These are phyloP conservation scores for Eruca vesicaria DNA, from an alignment of 441 rosid species.

Conservation along the genomic window DNA sequence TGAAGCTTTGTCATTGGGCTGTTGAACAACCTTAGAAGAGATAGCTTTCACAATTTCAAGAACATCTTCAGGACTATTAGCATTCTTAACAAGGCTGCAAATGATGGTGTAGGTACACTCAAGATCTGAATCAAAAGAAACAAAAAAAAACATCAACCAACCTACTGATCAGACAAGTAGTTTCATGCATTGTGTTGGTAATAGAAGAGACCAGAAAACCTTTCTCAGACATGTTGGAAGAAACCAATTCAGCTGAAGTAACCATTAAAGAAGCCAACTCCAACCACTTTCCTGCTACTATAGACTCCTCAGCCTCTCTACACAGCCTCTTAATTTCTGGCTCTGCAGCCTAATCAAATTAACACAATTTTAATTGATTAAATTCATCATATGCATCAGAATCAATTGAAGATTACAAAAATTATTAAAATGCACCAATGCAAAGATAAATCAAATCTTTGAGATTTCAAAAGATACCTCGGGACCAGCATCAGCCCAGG, in stretches of 20 bases:
- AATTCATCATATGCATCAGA: neutral
- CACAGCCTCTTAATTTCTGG: constrained; percentile 81
- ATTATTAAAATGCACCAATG: neutral
- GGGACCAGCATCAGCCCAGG: constrained; percentile 99
- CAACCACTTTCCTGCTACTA: constrained; percentile 64
- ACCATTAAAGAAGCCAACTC: constrained; percentile 88
- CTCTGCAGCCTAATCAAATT: constrained; percentile 60
- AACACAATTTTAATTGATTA: constrained; percentile 1
- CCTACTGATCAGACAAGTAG: neutral
- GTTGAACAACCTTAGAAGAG: constrained; percentile 73
- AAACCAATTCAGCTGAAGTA: constrained; percentile 83
- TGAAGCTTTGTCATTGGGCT: constrained; percentile 85
- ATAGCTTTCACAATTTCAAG: constrained; percentile 77
- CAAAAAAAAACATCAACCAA: neutral
- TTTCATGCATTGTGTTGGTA: neutral
- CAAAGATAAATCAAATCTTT: neutral
- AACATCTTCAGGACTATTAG: constrained; percentile 56
- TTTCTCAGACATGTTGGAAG: constrained; percentile 92
- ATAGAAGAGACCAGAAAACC: constrained; percentile 37
- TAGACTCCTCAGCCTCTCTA: constrained; percentile 76
- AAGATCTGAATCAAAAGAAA: constrained; percentile 53
- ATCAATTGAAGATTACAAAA: neutral
- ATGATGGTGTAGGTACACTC: constrained; percentile 95
- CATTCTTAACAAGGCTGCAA: constrained; percentile 80
- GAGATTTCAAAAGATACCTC: constrained; percentile 48